Base-by-base conservation (phyloP, 2,329 filamentous ascomycete genomes). In the Claviceps paspali region DNA sequence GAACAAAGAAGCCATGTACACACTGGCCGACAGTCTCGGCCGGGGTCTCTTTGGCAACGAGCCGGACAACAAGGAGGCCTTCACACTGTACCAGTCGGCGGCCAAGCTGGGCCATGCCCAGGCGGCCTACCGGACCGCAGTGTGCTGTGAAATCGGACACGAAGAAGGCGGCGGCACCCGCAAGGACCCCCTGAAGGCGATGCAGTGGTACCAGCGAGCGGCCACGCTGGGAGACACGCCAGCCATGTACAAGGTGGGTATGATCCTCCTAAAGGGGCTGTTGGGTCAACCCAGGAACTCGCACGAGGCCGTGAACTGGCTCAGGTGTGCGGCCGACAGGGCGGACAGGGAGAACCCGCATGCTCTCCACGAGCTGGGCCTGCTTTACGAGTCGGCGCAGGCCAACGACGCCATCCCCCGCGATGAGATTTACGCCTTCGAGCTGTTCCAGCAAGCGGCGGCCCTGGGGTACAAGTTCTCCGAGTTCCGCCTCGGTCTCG, bases 171-270 rank as follows among this genome's bases (percentile, higher is more conserved):
- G 91, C 36, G 91, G 91, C 18, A 96, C 91, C 1, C 77, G 84
- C 41, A 82, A 81, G 49, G 91, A 98, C 52, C 84, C 85, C 1
- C 61, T 88, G 46, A 96, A 96, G 60, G 88, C 91, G 1, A 87
- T 96, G 15, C 88, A 96, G 56, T 98, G 91, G 91, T 98, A 98
- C 59, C 86, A 88, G 55, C 82, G 87, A 30, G 86, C 91, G 6
- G 88, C 91, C 9, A 80, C 81, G 10, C 67, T 96, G 3, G 88
- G 91, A 3, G 88, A 98, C 52, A 80, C 82, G 2, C 82, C 88
- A 1, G 91, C 87, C 22, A 93, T 96, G 85, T 98, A 95, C 65
- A 98, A 98, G 60, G 77, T 96, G 60, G 91, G 91, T 41, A 93
- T 95, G 79, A 93, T 98, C 46, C 65, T 84, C 43, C 72, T 96